Percentiles rank a stretch among this genome's conserved stretches.
These are phyloP conservation scores for Clarireedia hainanense DNA, from an alignment of 2,329 filamentous ascomycete species.

Conservation along the genomic window DNA sequence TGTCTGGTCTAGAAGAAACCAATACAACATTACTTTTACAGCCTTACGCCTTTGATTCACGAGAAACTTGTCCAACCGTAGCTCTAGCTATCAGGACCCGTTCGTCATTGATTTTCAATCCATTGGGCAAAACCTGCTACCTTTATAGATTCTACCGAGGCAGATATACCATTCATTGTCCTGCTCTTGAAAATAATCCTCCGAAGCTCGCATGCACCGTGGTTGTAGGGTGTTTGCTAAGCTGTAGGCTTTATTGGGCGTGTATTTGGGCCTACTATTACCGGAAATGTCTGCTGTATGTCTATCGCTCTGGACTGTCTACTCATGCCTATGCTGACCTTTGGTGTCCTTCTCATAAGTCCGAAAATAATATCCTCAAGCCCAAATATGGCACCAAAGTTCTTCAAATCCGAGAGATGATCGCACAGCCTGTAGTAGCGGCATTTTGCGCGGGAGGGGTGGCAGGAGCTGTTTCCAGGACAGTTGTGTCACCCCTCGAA, in stretches of 20 bases:
- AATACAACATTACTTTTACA: not conserved
- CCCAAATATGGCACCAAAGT: conserved; percentile 27
- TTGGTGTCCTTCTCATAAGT: conserved; percentile 10
- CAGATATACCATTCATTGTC: not conserved
- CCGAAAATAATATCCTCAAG: conserved; percentile 21
- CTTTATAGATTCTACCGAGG: not conserved
- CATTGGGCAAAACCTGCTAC: not conserved
- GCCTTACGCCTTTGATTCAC: not conserved
- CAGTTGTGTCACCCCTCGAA: conserved; percentile 92
- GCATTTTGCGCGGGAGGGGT: conserved; percentile 92
- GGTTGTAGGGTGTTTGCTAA: conserved; percentile 9
- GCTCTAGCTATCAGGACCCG: not conserved
- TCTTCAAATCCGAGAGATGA: conserved; percentile 33
- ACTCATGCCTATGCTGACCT: not conserved
- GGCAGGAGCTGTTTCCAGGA: conserved; percentile 93
- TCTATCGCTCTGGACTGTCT: conserved; percentile 1
- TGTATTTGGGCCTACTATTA: conserved; percentile 10
- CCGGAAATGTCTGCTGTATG: conserved; percentile 27
- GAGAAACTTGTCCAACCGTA: not conserved
- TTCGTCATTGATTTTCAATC: not conserved
- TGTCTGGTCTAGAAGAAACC: not conserved
- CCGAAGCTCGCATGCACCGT: conserved; percentile 3
- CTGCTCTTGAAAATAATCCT: not conserved
- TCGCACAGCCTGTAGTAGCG: conserved; percentile 80
- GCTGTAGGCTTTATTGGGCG: conserved; percentile 14